Evolutionary conservation across 495 filamentous ascomycete genomes (phyloP).

Genomic region (Thozetella sp.): DNA sequence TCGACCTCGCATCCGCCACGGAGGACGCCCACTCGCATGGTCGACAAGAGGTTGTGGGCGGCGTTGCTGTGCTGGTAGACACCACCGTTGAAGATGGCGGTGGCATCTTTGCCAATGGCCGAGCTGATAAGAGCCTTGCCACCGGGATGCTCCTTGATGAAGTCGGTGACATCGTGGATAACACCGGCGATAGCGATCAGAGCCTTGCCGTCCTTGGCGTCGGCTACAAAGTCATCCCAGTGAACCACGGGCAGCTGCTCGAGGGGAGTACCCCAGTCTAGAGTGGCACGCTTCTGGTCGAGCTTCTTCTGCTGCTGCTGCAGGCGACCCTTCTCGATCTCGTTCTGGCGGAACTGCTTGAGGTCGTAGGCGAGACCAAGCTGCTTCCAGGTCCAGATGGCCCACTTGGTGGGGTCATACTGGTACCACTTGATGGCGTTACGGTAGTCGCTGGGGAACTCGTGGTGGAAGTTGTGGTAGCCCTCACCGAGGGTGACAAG

Average conservation of each 20-base stretch:
- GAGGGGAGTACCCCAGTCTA: conserved; percentile 95
- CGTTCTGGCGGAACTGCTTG: conserved; percentile 96
- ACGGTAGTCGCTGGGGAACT: conserved; percentile 98
- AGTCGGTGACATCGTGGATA: conserved; percentile 91
- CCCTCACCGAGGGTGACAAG: conserved; percentile 95
- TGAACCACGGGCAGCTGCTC: conserved; percentile 94
- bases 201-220: conserved; percentile 79
- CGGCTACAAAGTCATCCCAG: conserved; percentile 92
- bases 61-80: conserved; percentile 98
- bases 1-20: conserved; percentile 97
- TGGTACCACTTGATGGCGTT: conserved; percentile 98
- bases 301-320: conserved; percentile 99
- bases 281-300: conserved; percentile 87
- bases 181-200: conserved; percentile 91
- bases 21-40: conserved; percentile 95
- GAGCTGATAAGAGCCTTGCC: conserved; percentile 93
- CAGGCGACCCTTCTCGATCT: conserved; percentile 98
- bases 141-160: conserved; percentile 97
- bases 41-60: conserved; percentile 94
- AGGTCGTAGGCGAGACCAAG: conserved; percentile 92
- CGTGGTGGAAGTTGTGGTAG: conserved; percentile 99
- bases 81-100: conserved; percentile 98
- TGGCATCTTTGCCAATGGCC: conserved; percentile 95
- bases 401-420: conserved; percentile 99
- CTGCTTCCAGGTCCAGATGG: conserved; percentile 92